Base-by-base conservation (phyloP, 805 yeast genomes). In the Suhomyces vadensis region DNA sequence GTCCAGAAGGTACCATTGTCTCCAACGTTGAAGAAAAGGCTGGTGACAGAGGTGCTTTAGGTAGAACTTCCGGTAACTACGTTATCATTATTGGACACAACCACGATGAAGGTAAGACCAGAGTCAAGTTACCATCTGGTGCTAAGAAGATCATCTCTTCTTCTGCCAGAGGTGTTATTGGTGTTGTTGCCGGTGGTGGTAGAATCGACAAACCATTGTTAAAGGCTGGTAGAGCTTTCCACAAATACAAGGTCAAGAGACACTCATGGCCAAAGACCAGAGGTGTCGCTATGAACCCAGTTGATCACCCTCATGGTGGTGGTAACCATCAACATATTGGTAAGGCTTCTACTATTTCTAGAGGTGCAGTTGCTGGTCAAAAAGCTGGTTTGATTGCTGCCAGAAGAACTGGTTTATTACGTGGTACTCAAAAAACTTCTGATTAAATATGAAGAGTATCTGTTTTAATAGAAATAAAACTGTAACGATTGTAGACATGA, bases 231-330 rank as follows among this genome's bases (percentile, higher is more conserved):
- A 90, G 96, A 83, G 99, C 99, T 61, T 92, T 85, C 96, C 97
- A 92, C 91, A 92, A 92, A 83, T 91, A 86, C 94, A 91, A 78
- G 80, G 96, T 91, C 69, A 94, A 94, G 95, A 85, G 98, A 82
- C 90, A 94, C 96, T 89, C 96, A 61, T 94, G 98, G 98, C 99
- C 99, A 80, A 91, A 89, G 87, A 94, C 98, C 72, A 90, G 98
- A 83, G 99, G 98, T 92, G 98, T 92, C 74, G 99, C 99, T 75
- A 92, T 94, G 99, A 92, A 92, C 83, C 98, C 98, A 77, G 99
- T 92, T 76, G 99, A 92, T 77, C 99, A 92, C 83, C 99, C 99
- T 76, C 99, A 92, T 78, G 99, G 99, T 88, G 99, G 99, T 92
- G 99, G 99, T 92, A 91, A 91, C 96, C 98, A 92, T 80, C 98